phyloP scores from a whole-genome alignment of 2,329 filamentous ascomycete species.

The Fusarium austroafricanum region DNA sequence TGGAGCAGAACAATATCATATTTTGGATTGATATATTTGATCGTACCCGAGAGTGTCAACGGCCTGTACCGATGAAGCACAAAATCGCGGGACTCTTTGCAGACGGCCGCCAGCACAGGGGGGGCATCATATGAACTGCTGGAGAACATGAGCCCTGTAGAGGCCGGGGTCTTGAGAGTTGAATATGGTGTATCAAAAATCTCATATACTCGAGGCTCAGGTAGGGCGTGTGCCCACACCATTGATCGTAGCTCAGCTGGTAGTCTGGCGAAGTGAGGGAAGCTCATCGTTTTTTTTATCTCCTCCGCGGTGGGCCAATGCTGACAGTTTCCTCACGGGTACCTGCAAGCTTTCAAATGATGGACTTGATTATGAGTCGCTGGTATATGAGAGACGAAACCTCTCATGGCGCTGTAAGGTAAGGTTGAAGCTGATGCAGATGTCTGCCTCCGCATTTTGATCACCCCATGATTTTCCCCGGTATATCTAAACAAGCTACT shows the following conservation, averaged over 20 bases:
- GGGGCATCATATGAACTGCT: constrained; percentile 33
- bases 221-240: constrained; percentile 33
- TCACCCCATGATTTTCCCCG: constrained; percentile 36
- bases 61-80: constrained; percentile 27
- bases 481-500: constrained; percentile 11
- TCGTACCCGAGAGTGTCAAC: constrained; percentile 27
- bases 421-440: neutral
- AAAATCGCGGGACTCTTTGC: constrained; percentile 25
- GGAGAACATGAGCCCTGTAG: constrained; percentile 35
- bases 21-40: constrained; percentile 31
- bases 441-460: constrained; percentile 15
- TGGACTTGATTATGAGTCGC: constrained; percentile 5
- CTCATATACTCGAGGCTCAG: constrained; percentile 38
- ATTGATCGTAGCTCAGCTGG: constrained; percentile 39
- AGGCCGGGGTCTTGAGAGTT: constrained; percentile 32
- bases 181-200: constrained; percentile 35
- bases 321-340: neutral
- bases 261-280: constrained; percentile 27
- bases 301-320: neutral
- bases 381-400: neutral
- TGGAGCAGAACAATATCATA: constrained; percentile 37
- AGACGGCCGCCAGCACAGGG: constrained; percentile 23
- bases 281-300: constrained; percentile 18
- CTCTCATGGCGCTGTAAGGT: neutral
- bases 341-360: neutral